These are phyloP conservation scores for Thalassiosira livingstoniorum DNA, from an alignment of 352 stramenopile genomes.

Conservation along the genomic window DNA sequence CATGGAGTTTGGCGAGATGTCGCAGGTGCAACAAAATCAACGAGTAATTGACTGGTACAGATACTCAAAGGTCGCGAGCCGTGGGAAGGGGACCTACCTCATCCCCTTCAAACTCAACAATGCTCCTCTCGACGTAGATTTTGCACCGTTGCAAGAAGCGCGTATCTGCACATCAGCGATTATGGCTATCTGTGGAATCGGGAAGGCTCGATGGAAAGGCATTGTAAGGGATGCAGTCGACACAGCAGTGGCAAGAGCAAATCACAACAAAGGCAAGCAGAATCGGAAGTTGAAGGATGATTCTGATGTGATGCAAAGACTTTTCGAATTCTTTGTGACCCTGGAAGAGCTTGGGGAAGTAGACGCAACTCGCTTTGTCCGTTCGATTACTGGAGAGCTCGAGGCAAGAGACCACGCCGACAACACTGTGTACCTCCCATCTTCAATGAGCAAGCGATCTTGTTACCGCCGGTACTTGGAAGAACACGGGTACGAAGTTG, in stretches of 20 bases:
- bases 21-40: not conserved
- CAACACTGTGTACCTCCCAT: conserved; percentile 22
- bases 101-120: not conserved
- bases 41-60: not conserved
- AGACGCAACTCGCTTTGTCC: conserved; percentile 5
- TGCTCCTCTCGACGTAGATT: not conserved
- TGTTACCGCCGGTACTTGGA: conserved; percentile 32
- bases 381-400: not conserved
- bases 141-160: not conserved
- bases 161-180: not conserved
- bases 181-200: not conserved
- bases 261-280: conserved; percentile 4
- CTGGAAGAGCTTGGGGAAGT: conserved; percentile 8
- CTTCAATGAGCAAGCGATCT: conserved; percentile 6
- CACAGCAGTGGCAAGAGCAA: not conserved
- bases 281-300: not conserved
- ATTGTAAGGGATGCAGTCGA: not conserved
- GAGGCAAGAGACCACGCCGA: conserved; percentile 11
- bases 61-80: not conserved
- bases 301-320: not conserved
- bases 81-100: not conserved
- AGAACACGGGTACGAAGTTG: conserved; percentile 9
- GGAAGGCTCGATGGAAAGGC: not conserved
- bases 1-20: not conserved
- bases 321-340: conserved; percentile 16